phyloP scores from a whole-genome alignment of 2,329 filamentous ascomycete species.

The Cercospora sp. region DNA sequence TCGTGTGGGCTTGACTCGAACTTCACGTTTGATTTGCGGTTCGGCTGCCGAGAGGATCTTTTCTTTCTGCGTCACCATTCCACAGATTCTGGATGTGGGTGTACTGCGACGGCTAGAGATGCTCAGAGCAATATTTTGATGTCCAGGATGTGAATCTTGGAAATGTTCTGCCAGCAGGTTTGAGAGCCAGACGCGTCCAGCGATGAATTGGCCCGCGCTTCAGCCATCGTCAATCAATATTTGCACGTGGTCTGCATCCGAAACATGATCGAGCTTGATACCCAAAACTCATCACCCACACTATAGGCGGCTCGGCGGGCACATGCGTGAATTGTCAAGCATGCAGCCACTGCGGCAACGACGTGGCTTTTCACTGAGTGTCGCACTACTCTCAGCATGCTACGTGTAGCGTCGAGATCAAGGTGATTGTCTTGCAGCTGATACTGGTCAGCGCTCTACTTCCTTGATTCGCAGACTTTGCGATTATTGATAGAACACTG shows the following conservation, averaged over 20 bases:
- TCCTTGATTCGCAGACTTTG: neutral
- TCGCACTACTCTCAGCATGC: constrained; percentile 1
- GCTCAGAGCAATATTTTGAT: neutral
- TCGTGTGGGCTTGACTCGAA: neutral
- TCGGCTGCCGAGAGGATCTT: neutral
- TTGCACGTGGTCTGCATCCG: neutral
- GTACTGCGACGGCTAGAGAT: neutral
- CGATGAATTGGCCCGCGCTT: neutral
- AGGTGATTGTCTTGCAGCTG: neutral
- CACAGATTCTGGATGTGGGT: neutral
- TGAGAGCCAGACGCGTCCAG: neutral
- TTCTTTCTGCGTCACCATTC: no score
- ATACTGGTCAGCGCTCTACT: neutral
- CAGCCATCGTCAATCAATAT: neutral
- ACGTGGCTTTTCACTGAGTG: neutral
- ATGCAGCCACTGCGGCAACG: neutral
- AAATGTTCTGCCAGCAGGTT: neutral
- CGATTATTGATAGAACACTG: neutral
- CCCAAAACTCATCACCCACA: neutral
- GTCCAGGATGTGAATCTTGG: neutral
- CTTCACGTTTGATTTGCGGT: neutral
- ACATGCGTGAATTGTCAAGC: neutral
- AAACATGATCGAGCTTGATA: neutral
- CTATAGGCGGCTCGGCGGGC: neutral
- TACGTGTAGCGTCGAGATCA: neutral